A percentile compares a stretch with the other conserved stretches of the same genome.
Evolutionary conservation across 2,329 filamentous ascomycete species (phyloP).

Genomic region (Colletotrichum eremochloae): DNA sequence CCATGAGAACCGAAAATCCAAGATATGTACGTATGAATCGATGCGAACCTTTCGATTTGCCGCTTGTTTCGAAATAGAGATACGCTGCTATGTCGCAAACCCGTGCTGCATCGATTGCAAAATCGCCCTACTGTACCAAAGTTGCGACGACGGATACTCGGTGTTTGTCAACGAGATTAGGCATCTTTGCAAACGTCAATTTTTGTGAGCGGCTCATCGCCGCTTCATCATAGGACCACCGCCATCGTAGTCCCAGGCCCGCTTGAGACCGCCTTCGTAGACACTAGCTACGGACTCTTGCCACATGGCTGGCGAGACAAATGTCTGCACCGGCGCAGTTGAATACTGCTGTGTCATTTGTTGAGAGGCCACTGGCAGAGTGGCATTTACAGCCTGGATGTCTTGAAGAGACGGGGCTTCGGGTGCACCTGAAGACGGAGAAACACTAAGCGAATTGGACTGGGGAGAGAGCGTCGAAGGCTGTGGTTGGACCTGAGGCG

Average conservation of each 20-base stretch:
- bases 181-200: slow-evolving; percentile 13
- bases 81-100: neutral
- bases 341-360: slow-evolving; percentile 65
- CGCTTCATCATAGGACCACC: slow-evolving; percentile 48
- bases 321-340: slow-evolving; percentile 66
- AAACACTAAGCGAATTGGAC: slow-evolving; percentile 65
- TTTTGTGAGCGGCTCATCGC: slow-evolving; percentile 29
- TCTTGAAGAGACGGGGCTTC: slow-evolving; percentile 68
- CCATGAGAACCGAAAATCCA: slow-evolving; percentile 29
- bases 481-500: slow-evolving; percentile 65
- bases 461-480: slow-evolving; percentile 59
- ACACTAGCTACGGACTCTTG: slow-evolving; percentile 78
- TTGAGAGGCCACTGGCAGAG: slow-evolving; percentile 60
- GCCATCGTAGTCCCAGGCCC: slow-evolving; percentile 70
- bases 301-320: slow-evolving; percentile 80
- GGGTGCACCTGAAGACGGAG: slow-evolving; percentile 65
- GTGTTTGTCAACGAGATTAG: neutral
- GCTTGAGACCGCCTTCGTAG: slow-evolving; percentile 75
- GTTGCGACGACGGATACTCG: neutral
- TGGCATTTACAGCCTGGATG: slow-evolving; percentile 61
- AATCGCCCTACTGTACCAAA: slow-evolving; percentile 8
- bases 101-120: slow-evolving; percentile 9
- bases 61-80: neutral
- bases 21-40: slow-evolving; percentile 34
- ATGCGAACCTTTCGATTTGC: slow-evolving; percentile 5